A percentile compares a stretch with the other conserved stretches of the same genome.
phyloP scores from a whole-genome alignment of 805 yeast species.

The Lachancea fermentati region DNA sequence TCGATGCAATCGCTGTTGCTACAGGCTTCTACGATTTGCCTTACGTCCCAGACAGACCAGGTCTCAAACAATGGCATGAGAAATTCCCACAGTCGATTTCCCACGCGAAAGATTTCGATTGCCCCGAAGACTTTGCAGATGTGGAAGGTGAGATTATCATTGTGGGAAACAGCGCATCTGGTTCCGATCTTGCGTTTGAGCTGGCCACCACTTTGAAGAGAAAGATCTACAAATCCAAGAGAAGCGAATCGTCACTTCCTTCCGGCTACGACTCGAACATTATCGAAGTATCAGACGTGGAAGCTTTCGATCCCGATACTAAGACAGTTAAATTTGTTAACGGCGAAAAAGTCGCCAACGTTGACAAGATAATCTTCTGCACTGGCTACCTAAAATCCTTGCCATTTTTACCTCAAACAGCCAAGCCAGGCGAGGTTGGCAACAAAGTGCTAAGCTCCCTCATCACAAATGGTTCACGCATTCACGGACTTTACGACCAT shows the following conservation, averaged over 20 bases:
- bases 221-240: slow-evolving; percentile 43
- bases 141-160: slow-evolving; percentile 44
- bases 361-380: slow-evolving; percentile 60
- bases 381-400: slow-evolving; percentile 68
- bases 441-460: slow-evolving; percentile 27
- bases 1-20: slow-evolving; percentile 59
- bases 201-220: slow-evolving; percentile 40
- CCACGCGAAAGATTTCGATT: slow-evolving; percentile 55
- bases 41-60: slow-evolving; percentile 48
- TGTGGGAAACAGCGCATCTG: slow-evolving; percentile 77
- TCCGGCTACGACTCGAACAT: slow-evolving; percentile 40
- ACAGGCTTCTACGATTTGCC: slow-evolving; percentile 64
- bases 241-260: slow-evolving; percentile 40
- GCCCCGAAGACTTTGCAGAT: slow-evolving; percentile 37
- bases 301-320: slow-evolving; percentile 34
- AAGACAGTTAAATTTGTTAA: slow-evolving; percentile 42
- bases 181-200: slow-evolving; percentile 66
- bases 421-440: slow-evolving; percentile 11
- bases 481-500: slow-evolving; percentile 53
- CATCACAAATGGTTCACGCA: slow-evolving; percentile 42
- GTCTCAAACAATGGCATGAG: slow-evolving; percentile 44
- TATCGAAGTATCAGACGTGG: slow-evolving; percentile 40
- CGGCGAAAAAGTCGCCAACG: slow-evolving; percentile 40
- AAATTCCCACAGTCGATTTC: slow-evolving; percentile 42
- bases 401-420: slow-evolving; percentile 48